phyloP scores from a whole-genome alignment of 1,284 basidiomycete species.

The Mycosarcoma mackinlayi region DNA sequence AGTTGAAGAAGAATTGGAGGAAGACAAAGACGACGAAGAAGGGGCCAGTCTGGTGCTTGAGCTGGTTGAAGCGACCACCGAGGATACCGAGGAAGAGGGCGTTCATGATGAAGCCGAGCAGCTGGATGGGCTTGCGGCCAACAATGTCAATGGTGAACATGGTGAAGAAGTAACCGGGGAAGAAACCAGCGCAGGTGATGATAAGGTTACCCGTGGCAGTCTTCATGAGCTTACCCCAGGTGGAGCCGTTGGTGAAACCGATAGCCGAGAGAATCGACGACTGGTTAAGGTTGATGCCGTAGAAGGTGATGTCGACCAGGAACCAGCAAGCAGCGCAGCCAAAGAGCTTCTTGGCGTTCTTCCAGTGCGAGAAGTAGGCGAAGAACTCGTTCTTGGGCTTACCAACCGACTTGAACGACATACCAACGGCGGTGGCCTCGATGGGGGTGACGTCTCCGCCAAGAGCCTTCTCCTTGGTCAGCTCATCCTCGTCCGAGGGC shows the following conservation, averaged over 20 bases:
- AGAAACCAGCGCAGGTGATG: conserved; percentile 62
- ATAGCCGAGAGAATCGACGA: conserved; percentile 77
- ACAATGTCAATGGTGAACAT: conserved; percentile 57
- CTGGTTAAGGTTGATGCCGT: conserved; percentile 84
- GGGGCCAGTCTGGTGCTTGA: conserved; percentile 71
- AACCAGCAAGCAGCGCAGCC: conserved; percentile 64
- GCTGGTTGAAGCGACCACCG: conserved; percentile 60
- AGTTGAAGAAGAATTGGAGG: conserved; percentile 71
- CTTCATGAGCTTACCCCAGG: conserved; percentile 72
- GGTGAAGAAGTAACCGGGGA: conserved; percentile 67
- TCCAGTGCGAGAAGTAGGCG: conserved; percentile 61
- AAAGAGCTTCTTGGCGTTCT: conserved; percentile 57
- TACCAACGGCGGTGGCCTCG: conserved; percentile 58
- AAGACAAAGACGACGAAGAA: conserved; percentile 84
- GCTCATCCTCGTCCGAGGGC: conserved; percentile 46
- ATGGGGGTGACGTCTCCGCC: conserved; percentile 33
- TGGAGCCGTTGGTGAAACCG: conserved; percentile 71
- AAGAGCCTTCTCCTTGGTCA: conserved; percentile 53
- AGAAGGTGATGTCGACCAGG: conserved; percentile 77
- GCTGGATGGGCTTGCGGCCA: conserved; percentile 68
- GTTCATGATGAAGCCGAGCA: conserved; percentile 66
- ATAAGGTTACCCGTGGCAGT: conserved; percentile 70
- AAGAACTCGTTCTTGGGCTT: conserved; percentile 50
- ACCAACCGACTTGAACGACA: conserved; percentile 57
- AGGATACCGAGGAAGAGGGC: conserved; percentile 67